These are phyloP conservation scores for Senna siamea DNA, from an alignment of 306 rosid species.

Conservation along the genomic window DNA sequence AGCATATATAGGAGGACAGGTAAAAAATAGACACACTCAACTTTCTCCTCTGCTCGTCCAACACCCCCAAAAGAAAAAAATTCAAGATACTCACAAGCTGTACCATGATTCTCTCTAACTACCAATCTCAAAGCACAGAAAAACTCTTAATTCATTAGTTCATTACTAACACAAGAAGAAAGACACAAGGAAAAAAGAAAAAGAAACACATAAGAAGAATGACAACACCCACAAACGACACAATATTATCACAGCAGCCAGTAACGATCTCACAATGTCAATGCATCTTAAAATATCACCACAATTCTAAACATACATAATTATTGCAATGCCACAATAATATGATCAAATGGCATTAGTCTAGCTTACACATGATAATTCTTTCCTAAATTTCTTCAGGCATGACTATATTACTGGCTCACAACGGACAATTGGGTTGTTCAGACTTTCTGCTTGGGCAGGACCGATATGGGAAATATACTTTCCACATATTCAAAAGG, in stretches of 20 bases:
- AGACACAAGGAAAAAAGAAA: too few species aligned
- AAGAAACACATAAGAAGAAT: background rate
- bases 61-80: too few species aligned
- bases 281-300: background rate
- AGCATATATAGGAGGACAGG: background rate
- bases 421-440: background rate
- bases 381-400: background rate
- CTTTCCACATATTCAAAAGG: constrained; percentile 15
- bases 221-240: background rate
- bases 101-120: background rate
- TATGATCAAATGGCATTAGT: background rate
- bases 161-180: background rate
- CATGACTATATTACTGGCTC: background rate
- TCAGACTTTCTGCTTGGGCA: background rate
- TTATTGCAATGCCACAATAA: background rate
- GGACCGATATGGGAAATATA: background rate
- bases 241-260: background rate
- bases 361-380: background rate
- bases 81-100: background rate
- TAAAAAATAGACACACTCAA: background rate
- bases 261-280: background rate
- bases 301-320: background rate
- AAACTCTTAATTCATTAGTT: background rate
- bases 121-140: background rate
- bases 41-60: background rate